Base-by-base conservation (phyloP, 2,329 filamentous ascomycete species). In the Trichothecium roseum region DNA sequence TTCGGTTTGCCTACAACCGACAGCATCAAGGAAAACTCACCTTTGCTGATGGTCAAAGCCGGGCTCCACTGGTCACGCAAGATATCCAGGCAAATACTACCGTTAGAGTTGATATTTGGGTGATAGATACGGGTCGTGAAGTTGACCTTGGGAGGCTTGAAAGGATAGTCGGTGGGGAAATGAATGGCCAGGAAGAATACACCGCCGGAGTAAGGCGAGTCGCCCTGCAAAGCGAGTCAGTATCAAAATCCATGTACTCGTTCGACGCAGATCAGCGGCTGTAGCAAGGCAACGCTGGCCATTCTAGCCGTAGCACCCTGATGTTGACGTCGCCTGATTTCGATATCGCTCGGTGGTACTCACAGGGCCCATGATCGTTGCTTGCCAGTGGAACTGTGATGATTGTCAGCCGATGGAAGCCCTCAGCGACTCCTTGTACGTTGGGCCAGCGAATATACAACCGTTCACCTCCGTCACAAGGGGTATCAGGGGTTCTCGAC, bases 81-180 rank as follows among this genome's bases (percentile, higher is more conserved):
- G 57, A 98, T 98, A 58, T 98, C 91, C 61, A 98, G 69, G 64
- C 91, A 98, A 66, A 98, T 98, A 66, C 88, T 95, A 64, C 91
- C 91, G 64, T 96, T 96, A 50, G 86, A 94, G 79, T 98, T 98
- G 86, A 98, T 98, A 70, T 98, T 98, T 55, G 91, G 91, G 70
- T 98, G 91, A 64, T 98, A 98, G 72, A 98, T 96, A 59, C 89
- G 84, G 47, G 91, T 98, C 53, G 87, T 96, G 77, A 98, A 98
- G 82, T 95, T 95, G 67, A 98, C 88, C 78, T 98, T 98, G 51
- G 91, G 91, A 44, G 91, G 91, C 82, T 98, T 98, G 77, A 98
- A 98, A 29, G 91, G 91, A 68, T 98, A 98, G 74, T 98, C 91
- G 74, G 91, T 98, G 50, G 91, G 91, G 74, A 98, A 96, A 69